Conservation (phyloP, 257 asterid species). For the Phtheirospermum japonicum region DNA sequence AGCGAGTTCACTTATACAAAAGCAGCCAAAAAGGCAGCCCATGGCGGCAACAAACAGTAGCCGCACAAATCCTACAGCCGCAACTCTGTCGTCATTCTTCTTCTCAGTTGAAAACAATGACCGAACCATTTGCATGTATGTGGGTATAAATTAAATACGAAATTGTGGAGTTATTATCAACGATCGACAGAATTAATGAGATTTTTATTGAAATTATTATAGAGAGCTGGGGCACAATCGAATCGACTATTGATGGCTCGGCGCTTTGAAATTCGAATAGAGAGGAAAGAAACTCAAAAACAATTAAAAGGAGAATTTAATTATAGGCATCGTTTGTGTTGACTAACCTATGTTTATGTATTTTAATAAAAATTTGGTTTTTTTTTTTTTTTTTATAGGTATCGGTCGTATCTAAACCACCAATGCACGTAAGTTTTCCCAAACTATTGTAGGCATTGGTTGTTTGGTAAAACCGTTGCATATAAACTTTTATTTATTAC, state of each 20-base stretch:
- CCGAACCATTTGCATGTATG: constrained; percentile 31
- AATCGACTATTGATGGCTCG: constrained; percentile 27
- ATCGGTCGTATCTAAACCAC: no score
- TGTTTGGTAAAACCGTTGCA: no score
- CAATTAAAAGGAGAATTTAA: neutral
- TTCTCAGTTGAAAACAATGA: constrained; percentile 30
- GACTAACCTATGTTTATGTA: no score
- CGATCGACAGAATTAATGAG: constrained; percentile 9
- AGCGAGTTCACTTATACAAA: constrained; percentile 41
- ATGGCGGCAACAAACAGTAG: constrained; percentile 32
- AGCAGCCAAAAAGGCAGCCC: constrained; percentile 56
- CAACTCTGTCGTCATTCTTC: constrained; percentile 27
- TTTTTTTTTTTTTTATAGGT: no score
- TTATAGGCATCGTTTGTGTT: no score
- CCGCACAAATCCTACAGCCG: constrained; percentile 31
- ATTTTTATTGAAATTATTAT: constrained; percentile 11
- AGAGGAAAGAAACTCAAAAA: constrained; percentile 42
- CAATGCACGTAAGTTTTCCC: no score
- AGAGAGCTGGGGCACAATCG: constrained; percentile 17
- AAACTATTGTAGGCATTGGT: no score
- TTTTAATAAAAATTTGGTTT: no score
- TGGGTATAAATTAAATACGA: constrained; percentile 9
- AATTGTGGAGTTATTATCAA: constrained; percentile 9
- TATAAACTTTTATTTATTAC: no score
- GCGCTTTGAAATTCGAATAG: constrained; percentile 44